Evolutionary conservation across 2,329 filamentous ascomycete species (phyloP).

Genomic region (Lizonia empirigonia): DNA sequence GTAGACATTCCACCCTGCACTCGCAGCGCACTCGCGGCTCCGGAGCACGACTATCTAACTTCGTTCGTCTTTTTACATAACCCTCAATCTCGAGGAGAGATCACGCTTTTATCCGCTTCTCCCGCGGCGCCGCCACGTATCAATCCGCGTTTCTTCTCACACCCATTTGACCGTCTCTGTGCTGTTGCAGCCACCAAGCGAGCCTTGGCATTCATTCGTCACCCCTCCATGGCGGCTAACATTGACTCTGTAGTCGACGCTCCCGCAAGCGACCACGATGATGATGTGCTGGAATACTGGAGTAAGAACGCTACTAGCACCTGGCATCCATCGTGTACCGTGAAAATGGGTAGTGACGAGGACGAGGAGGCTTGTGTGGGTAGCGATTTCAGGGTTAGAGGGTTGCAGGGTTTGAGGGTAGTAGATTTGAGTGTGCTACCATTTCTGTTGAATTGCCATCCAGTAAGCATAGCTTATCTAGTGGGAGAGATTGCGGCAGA

Average conservation of each 20-base stretch:
- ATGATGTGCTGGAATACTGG: not conserved
- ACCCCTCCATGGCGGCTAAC: not conserved
- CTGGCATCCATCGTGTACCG: not conserved
- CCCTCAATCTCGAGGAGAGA: not conserved
- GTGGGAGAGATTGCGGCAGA: constrained; percentile 25
- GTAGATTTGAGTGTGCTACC: constrained; percentile 30
- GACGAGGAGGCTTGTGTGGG: constrained; percentile 58
- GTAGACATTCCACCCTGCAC: not conserved
- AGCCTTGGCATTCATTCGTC: not conserved
- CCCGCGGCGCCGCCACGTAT: not conserved
- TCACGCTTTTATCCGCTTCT: not conserved
- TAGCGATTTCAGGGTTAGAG: constrained; percentile 48
- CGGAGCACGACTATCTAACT: not conserved
- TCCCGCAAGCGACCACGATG: not conserved
- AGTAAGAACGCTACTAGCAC: not conserved
- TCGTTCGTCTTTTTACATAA: not conserved
- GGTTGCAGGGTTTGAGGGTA: constrained; percentile 57
- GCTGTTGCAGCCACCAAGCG: not conserved
- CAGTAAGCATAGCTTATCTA: constrained; percentile 55
- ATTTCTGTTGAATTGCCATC: constrained; percentile 56
- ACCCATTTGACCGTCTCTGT: not conserved
- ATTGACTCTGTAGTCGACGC: not conserved
- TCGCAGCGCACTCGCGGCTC: not conserved
- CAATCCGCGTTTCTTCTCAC: not conserved
- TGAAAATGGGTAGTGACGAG: constrained; percentile 22